phyloP scores from a whole-genome alignment of 2,329 filamentous ascomycete genomes.

The Alternaria arborescens region DNA sequence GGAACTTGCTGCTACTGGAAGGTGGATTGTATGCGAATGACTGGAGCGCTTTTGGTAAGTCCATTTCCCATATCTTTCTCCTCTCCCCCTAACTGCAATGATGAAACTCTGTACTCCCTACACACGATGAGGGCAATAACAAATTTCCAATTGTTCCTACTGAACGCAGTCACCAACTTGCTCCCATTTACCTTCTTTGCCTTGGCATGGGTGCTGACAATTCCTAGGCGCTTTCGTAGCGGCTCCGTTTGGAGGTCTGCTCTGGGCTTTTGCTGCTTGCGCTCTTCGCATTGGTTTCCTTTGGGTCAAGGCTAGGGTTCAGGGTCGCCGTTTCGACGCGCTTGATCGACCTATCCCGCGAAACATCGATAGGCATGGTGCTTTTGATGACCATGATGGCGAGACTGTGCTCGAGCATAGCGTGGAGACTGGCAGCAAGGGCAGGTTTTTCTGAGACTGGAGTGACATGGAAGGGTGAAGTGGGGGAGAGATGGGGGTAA shows the following conservation, averaged over 20 bases:
- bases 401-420: conserved; percentile 37
- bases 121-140: conserved; percentile 59
- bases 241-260: conserved; percentile 76
- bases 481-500: neutral
- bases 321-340: conserved; percentile 71
- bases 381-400: conserved; percentile 36
- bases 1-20: conserved; percentile 74
- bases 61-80: conserved; percentile 33
- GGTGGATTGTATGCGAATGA: conserved; percentile 78
- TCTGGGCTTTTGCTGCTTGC: conserved; percentile 74
- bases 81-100: conserved; percentile 54
- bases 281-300: conserved; percentile 67
- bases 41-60: conserved; percentile 77
- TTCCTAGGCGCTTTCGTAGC: conserved; percentile 73
- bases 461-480: neutral
- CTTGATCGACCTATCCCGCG: conserved; percentile 61
- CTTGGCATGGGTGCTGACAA: too few relatives aligned
- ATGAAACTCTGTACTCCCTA: conserved; percentile 68
- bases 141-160: conserved; percentile 94
- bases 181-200: too few relatives aligned
- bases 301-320: conserved; percentile 64
- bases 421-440: conserved; percentile 35
- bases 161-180: conserved; percentile 63
- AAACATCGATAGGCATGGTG: conserved; percentile 13
- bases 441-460: conserved; percentile 42